Conservation (phyloP, 768 basidiomycete genomes). For the Rhizopogon salebrosus region DNA sequence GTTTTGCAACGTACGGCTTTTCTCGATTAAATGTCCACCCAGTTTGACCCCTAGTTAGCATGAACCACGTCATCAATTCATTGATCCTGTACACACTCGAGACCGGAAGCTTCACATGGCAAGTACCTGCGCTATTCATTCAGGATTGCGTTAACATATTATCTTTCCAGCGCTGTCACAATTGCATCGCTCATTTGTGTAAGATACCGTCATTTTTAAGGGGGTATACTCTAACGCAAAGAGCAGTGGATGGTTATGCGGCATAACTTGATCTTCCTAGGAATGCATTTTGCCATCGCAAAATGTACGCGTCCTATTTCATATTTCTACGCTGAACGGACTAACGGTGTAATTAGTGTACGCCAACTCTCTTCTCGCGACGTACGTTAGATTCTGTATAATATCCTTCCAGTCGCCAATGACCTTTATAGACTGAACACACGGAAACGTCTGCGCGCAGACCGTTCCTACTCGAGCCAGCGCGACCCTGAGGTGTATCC, state of each 20-base stretch:
- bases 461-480: slow-evolving; percentile 22
- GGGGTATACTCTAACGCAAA: not conserved
- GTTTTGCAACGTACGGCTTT: slow-evolving; percentile 20
- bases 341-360: slow-evolving; percentile 16
- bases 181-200: slow-evolving; percentile 29
- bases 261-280: slow-evolving; percentile 30
- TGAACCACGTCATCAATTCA: slow-evolving; percentile 44
- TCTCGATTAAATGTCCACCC: not conserved
- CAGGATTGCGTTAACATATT: not conserved
- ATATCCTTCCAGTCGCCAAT: not conserved
- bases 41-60: slow-evolving; percentile 18
- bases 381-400: slow-evolving; percentile 12
- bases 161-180: slow-evolving; percentile 21
- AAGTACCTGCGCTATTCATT: not conserved
- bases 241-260: slow-evolving; percentile 28
- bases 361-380: slow-evolving; percentile 29
- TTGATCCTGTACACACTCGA: slow-evolving; percentile 50
- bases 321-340: too few relatives aligned
- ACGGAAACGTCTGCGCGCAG: slow-evolving; percentile 24
- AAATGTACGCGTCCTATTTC: slow-evolving; percentile 18
- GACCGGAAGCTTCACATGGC: slow-evolving; percentile 46
- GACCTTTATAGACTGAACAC: slow-evolving; percentile 19
- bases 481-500: slow-evolving; percentile 18
- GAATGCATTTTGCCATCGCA: slow-evolving; percentile 31
- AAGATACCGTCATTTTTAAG: not conserved